phyloP scores from a whole-genome alignment of 805 yeast genomes.

The Candida saitoana region DNA sequence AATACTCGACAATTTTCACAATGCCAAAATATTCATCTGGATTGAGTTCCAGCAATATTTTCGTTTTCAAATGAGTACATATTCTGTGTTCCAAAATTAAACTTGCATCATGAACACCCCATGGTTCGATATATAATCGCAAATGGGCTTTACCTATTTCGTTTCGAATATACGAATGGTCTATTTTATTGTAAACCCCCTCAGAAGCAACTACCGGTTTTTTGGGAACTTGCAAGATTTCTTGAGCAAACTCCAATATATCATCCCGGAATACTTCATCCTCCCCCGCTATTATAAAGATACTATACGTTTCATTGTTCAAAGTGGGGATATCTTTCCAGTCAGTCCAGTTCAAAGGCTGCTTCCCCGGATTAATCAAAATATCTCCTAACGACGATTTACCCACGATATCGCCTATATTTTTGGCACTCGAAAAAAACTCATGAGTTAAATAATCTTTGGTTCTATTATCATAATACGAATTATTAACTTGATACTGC shows the following conservation, averaged over 20 bases:
- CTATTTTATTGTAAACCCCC: slow-evolving; percentile 11
- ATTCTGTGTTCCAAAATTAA: slow-evolving; percentile 22
- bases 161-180: slow-evolving; percentile 17
- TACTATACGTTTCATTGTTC: slow-evolving; percentile 18
- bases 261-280: slow-evolving; percentile 39
- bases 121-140: slow-evolving; percentile 24
- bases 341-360: slow-evolving; percentile 11
- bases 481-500: slow-evolving; percentile 24
- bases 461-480: slow-evolving; percentile 26
- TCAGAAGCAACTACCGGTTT: slow-evolving; percentile 23
- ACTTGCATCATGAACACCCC: slow-evolving; percentile 29
- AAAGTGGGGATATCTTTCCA: slow-evolving; percentile 30
- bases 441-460: slow-evolving; percentile 18
- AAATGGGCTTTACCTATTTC: slow-evolving; percentile 17
- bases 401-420: slow-evolving; percentile 10
- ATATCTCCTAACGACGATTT: slow-evolving; percentile 10
- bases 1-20: slow-evolving; percentile 16
- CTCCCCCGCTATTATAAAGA: slow-evolving; percentile 32
- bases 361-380: slow-evolving; percentile 21
- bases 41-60: background rate
- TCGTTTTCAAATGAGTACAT: background rate
- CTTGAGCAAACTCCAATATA: slow-evolving; percentile 26
- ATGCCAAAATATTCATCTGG: slow-evolving; percentile 15
- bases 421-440: slow-evolving; percentile 1
- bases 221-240: slow-evolving; percentile 24